A percentile compares a stretch with the other conserved stretches of the same genome.
These are phyloP conservation scores for Miscanthus lutarioriparius DNA, from an alignment of 176 grass and related monocot genomes.

Conservation along the genomic window DNA sequence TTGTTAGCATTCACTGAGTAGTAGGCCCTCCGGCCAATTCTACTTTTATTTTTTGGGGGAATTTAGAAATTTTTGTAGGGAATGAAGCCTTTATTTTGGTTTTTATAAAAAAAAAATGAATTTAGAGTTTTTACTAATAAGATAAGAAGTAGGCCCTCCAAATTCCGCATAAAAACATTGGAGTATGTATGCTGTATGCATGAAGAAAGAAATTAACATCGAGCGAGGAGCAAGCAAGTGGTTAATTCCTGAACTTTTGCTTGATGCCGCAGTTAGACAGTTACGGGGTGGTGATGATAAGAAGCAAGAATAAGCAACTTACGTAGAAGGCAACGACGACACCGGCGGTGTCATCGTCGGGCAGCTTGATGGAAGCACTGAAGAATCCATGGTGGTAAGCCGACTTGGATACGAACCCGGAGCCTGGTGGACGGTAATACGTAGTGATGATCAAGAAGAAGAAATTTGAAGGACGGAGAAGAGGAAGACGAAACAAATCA, in stretches of 20 bases:
- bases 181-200: not conserved
- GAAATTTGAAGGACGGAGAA: not conserved
- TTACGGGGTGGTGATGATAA: no score
- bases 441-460: not conserved
- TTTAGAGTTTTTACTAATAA: not conserved
- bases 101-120: not conserved
- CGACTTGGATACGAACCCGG: conserved; percentile 73
- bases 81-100: not conserved
- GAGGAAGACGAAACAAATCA: not conserved
- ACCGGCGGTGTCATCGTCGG: conserved; percentile 64
- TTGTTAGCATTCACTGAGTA: no score
- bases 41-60: no score
- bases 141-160: not conserved
- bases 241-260: not conserved
- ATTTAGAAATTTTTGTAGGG: not conserved
- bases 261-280: not conserved
- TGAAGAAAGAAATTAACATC: not conserved
- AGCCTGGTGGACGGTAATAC: conserved; percentile 30
- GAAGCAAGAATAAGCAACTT: no score
- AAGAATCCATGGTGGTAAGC: conserved; percentile 82
- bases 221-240: not conserved
- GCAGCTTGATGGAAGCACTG: conserved; percentile 83
- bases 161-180: not conserved
- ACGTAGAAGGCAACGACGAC: conserved; percentile 95
- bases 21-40: no score